Evolutionary conservation across 345 rosid genomes (phyloP).

Genomic region (Eucalyptus marginata): DNA sequence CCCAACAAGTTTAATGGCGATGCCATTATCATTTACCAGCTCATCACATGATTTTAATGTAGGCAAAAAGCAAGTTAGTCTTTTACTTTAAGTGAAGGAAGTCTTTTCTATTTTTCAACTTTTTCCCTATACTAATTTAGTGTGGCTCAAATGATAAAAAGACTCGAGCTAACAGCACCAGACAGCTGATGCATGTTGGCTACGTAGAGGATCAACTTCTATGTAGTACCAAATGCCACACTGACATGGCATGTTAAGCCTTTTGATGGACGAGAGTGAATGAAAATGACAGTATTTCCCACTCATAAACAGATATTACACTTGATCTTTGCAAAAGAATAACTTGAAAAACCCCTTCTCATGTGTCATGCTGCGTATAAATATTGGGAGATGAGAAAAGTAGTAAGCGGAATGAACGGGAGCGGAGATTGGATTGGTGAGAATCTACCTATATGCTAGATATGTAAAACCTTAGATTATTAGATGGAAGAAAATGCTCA

Average conservation of each 20-base stretch:
- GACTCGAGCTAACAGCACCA: not conserved
- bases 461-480: not conserved
- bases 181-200: not conserved
- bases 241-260: not conserved
- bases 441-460: not conserved
- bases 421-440: not conserved
- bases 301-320: not conserved
- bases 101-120: no score
- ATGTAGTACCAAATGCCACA: not conserved
- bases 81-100: not conserved
- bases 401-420: accelerated
- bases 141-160: not conserved
- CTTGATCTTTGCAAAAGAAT: not conserved
- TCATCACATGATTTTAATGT: not conserved
- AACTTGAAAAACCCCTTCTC: not conserved
- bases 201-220: not conserved
- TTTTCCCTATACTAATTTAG: not conserved
- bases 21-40: not conserved
- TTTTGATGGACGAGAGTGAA: not conserved
- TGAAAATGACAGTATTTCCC: not conserved
- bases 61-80: not conserved
- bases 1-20: not conserved
- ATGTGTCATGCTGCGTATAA: accelerated
- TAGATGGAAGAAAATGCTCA: not conserved
- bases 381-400: not conserved